Evolutionary conservation across 371 early-diverging fungal species (phyloP).

Genomic region (Mucor mucedo): DNA sequence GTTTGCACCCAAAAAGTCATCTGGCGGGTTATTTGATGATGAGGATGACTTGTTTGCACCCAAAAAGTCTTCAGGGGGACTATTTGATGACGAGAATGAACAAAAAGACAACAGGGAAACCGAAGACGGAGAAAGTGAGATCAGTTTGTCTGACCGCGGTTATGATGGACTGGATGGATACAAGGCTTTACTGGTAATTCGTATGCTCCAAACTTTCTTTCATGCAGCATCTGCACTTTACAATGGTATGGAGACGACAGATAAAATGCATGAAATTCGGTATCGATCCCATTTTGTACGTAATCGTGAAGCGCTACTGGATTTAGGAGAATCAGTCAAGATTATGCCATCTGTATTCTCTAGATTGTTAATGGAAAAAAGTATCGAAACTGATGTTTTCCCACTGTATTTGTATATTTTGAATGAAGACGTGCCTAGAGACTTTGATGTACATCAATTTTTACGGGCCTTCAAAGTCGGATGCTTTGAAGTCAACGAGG

Average conservation of each 20-base stretch:
- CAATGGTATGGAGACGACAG: slow-evolving; percentile 20
- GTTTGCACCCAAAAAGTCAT: neutral
- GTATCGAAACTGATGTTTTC: slow-evolving; percentile 62
- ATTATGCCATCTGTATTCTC: slow-evolving; percentile 33
- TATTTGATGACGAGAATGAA: slow-evolving; percentile 23
- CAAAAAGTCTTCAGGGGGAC: neutral
- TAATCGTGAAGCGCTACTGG: slow-evolving; percentile 35
- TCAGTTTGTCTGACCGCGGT: slow-evolving; percentile 5
- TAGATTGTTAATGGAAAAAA: slow-evolving; percentile 56
- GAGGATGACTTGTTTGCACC: slow-evolving; percentile 10
- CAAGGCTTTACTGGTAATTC: slow-evolving; percentile 47
- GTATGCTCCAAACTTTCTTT: slow-evolving; percentile 51
- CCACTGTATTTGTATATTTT: slow-evolving; percentile 48
- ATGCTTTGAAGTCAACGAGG: slow-evolving; percentile 45
- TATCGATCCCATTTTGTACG: slow-evolving; percentile 23
- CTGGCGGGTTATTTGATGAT: slow-evolving; percentile 19
- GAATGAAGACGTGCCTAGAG: slow-evolving; percentile 31
- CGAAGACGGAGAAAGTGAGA: neutral
- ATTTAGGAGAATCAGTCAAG: slow-evolving; percentile 37
- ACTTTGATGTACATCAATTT: slow-evolving; percentile 35
- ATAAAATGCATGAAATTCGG: slow-evolving; percentile 13
- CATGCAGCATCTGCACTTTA: slow-evolving; percentile 45
- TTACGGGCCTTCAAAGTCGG: slow-evolving; percentile 40
- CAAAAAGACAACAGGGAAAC: neutral
- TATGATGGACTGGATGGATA: slow-evolving; percentile 36